phyloP scores from a whole-genome alignment of 202 grass and related monocot species.

The Sporobolus alterniflorus region DNA sequence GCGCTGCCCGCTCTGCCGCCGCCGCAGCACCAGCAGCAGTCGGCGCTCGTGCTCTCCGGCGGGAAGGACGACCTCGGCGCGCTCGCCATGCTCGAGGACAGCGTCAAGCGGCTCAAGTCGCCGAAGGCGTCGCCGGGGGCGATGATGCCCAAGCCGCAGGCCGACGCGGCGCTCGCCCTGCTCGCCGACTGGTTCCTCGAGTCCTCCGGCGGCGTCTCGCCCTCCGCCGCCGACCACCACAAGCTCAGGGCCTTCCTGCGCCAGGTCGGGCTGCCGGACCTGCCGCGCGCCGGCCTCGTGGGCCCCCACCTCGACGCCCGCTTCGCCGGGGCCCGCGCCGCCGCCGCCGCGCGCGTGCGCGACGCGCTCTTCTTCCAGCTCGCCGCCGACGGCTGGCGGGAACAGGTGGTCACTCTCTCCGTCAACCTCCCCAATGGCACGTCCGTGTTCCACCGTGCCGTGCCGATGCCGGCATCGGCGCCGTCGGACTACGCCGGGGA shows the following conservation, averaged over 20 bases:
- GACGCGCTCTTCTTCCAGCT: slow-evolving; percentile 93
- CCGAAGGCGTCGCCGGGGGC: slow-evolving; percentile 63
- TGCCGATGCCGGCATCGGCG: slow-evolving; percentile 43
- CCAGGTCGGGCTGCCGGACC: slow-evolving; percentile 67
- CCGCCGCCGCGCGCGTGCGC: slow-evolving; percentile 61
- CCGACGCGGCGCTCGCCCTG: slow-evolving; percentile 61
- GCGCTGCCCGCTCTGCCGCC: slow-evolving; percentile 27
- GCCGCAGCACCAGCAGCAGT: slow-evolving; percentile 21
- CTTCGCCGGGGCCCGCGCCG: slow-evolving; percentile 53
- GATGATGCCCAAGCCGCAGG: slow-evolving; percentile 63
- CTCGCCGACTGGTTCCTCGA: slow-evolving; percentile 90
- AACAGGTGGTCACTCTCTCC: slow-evolving; percentile 51
- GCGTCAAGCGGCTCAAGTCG: slow-evolving; percentile 86
- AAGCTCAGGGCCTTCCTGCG: slow-evolving; percentile 74
- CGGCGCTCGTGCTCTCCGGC: slow-evolving; percentile 67
- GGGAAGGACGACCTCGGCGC: slow-evolving; percentile 78
- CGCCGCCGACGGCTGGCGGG: slow-evolving; percentile 69
- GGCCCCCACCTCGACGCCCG: slow-evolving; percentile 64
- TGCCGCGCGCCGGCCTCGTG: slow-evolving; percentile 40
- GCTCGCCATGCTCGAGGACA: slow-evolving; percentile 76
- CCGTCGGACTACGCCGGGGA: slow-evolving; percentile 71
- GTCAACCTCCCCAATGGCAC: slow-evolving; percentile 89
- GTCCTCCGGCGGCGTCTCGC: slow-evolving; percentile 59
- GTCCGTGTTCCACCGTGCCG: slow-evolving; percentile 64
- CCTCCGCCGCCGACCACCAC: slow-evolving; percentile 62